These are phyloP conservation scores for Fistulifera solaris DNA, from an alignment of 108 stramenopile species.

Conservation along the genomic window DNA sequence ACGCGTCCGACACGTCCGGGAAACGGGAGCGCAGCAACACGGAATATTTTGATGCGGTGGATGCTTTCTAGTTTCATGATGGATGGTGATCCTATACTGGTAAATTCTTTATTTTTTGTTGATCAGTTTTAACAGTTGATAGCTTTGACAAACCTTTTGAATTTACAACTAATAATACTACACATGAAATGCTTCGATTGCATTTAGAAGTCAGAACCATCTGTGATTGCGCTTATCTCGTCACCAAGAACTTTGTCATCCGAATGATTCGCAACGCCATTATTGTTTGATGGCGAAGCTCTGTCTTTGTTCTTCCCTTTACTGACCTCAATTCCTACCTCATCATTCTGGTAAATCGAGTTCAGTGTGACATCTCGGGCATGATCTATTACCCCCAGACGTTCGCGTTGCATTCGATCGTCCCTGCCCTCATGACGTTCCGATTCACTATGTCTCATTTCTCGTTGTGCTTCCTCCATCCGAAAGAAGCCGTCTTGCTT, in stretches of 20 bases:
- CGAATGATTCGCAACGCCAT: neutral
- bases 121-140: no score
- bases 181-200: neutral
- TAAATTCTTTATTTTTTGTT: no score
- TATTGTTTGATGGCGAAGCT: constrained; percentile 1
- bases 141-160: no score
- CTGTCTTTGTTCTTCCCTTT: neutral
- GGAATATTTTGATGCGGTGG: constrained; percentile 3
- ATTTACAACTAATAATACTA: no score
- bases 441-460: no score
- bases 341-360: neutral
- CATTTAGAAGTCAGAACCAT: constrained; percentile 7
- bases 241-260: constrained; percentile 20
- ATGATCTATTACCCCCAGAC: constrained; percentile 1
- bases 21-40: neutral
- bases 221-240: constrained; percentile 39
- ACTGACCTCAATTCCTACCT: neutral
- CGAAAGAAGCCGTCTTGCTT: no score
- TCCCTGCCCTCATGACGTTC: no score
- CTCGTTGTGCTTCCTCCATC: no score
- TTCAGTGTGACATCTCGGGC: neutral
- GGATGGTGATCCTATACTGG: no score
- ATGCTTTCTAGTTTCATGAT: neutral
- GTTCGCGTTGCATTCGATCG: neutral
- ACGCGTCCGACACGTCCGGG: neutral